A percentile compares a stretch with the other conserved stretches of the same genome.
Conservation (phyloP, 192 early-diverging fungal species). For the Umbelopsis sp. region DNA sequence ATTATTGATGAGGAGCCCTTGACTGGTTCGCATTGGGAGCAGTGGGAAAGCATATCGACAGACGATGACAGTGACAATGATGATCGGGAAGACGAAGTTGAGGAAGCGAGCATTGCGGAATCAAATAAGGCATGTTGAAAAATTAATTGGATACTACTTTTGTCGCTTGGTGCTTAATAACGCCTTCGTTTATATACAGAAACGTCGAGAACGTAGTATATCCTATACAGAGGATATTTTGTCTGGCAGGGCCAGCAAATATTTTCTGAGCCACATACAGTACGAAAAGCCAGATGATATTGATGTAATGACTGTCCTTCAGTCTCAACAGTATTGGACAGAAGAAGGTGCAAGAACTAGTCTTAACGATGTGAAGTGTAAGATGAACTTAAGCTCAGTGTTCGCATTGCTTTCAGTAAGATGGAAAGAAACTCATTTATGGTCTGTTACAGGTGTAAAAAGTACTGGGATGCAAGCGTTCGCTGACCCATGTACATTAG, state of each 20-base stretch:
- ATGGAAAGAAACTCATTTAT: not conserved
- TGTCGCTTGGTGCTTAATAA: not conserved
- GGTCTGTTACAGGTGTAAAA: not conserved
- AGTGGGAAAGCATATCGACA: conserved; percentile 10
- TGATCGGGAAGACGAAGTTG: conserved; percentile 17
- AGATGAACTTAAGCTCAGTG: not conserved
- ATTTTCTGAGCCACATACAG: not conserved
- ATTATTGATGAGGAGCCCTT: conserved; percentile 42
- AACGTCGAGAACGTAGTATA: not conserved
- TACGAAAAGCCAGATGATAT: conserved; percentile 2
- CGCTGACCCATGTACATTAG: conserved; percentile 23
- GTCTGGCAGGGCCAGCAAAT: not conserved
- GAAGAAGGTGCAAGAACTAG: not conserved
- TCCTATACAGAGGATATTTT: not conserved
- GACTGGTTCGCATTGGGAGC: conserved; percentile 41
- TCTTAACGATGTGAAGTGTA: not conserved
- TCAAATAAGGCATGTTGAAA: not conserved
- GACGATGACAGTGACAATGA: conserved; percentile 31
- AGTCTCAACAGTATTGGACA: conserved; percentile 12
- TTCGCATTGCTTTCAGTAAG: no score
- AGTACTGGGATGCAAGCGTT: not conserved
- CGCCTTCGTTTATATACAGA: not conserved
- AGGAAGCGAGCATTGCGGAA: not conserved
- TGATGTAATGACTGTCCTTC: not conserved
- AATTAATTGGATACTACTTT: not conserved